Evolutionary conservation across 805 yeast genomes (phyloP), one percentile per base, ranked within the genome.

Genomic region (Wickerhamomyces ciferrii): DNA sequence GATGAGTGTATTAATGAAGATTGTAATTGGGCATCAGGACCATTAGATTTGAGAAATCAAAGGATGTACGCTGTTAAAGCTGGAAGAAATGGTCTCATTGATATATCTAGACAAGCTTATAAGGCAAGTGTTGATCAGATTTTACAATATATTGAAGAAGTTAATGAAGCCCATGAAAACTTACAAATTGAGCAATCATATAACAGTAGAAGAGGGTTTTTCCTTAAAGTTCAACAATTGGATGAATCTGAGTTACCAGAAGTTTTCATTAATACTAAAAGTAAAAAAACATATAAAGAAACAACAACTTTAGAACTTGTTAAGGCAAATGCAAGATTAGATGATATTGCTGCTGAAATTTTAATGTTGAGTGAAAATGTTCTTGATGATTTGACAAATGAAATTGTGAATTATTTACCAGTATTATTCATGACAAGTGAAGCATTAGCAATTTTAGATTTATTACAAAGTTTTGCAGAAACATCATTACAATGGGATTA

Each of bases 41-140:
- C 69, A 1, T 49, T 70, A 5, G 75, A 74, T 41, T 50, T 74
- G 32, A 68, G 66, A 50, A 73, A 72, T 48, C 79, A 74, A 47
- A 62, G 63, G 48, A 62, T 70, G 25, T 71, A 69, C 55, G 78
- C 79, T 0, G 69, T 74, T 0, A 73, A 63, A 48, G 56, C 68
- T 34, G 77, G 76, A 0, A 53, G 59, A 2, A 74, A 75, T 53
- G 79, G 79, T 0, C 51, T 75, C 11, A 53, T 75, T 1, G 77
- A 72, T 53, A 66, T 72, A 0, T 71, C 75, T 3, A 58, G 79
- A 37, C 67, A 70, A 47, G 45, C 72, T 0, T 74, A 74, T 46
- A 63, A 67, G 43, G 60, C 53, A 5, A 54, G 65, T 5, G 56
- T 68, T 7, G 70, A 71, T 42, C 74, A 72, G 42, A 59, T 72